Conservation (phyloP, 2,329 filamentous ascomycete genomes). For the Immersiporthe knoxdaviesiana region DNA sequence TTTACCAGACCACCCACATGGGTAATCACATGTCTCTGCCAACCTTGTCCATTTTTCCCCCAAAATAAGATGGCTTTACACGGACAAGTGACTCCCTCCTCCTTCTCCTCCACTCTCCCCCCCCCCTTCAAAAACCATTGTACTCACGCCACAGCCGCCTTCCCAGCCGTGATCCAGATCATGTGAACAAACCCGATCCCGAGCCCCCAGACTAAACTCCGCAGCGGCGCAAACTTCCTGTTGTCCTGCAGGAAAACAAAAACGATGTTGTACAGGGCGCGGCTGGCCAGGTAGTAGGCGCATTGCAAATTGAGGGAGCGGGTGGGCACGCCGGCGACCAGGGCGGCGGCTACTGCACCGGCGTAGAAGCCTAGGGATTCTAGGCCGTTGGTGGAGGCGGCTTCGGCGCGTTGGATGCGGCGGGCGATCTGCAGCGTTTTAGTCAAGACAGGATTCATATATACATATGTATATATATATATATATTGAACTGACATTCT, state of each 20-base stretch:
- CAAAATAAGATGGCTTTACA: too few relatives aligned
- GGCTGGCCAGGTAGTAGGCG: slow-evolving; percentile 44
- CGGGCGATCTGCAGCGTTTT: slow-evolving; percentile 23
- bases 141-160: slow-evolving; percentile 31
- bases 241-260: slow-evolving; percentile 51
- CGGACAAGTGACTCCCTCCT: too few relatives aligned
- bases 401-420: slow-evolving; percentile 36
- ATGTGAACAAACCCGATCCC: slow-evolving; percentile 40
- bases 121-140: too few relatives aligned
- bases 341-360: slow-evolving; percentile 49
- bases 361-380: slow-evolving; percentile 50
- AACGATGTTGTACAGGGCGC: slow-evolving; percentile 45
- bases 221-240: slow-evolving; percentile 40
- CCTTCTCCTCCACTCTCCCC: neutral
- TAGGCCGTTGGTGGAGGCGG: slow-evolving; percentile 45
- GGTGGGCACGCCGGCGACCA: slow-evolving; percentile 45
- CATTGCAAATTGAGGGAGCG: slow-evolving; percentile 46
- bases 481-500: slow-evolving; percentile 26
- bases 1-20: neutral
- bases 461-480: too few relatives aligned
- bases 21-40: neutral
- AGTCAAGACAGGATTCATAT: neutral
- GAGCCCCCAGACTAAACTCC: slow-evolving; percentile 44
- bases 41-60: too few relatives aligned
- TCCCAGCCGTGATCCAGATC: slow-evolving; percentile 49